Conservation (phyloP, 306 rosid genomes). For the Vigna radiata region DNA sequence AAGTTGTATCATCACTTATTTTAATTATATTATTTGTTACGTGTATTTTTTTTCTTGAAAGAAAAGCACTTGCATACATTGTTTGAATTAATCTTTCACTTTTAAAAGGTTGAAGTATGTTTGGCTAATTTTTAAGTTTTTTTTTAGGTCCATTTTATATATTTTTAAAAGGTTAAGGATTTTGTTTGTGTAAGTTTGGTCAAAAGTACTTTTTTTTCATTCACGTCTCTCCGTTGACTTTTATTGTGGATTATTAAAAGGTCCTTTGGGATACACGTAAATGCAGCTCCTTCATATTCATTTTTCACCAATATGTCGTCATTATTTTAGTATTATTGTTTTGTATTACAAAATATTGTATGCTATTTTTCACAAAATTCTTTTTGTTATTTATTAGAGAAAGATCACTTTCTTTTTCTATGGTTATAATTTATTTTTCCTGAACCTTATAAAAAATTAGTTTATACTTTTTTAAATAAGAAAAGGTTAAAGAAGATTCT, state of each 20-base stretch:
- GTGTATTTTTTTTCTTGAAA: neutral
- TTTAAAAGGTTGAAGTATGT: neutral
- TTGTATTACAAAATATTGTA: neutral
- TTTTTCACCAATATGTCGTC: neutral
- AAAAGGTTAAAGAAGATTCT: too few relatives aligned
- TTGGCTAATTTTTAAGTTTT: neutral
- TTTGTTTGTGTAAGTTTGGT: neutral
- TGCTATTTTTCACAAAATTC: neutral
- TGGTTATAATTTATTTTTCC: too few relatives aligned
- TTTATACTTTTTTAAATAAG: too few relatives aligned
- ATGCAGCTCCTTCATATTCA: neutral
- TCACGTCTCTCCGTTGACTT: slow-evolving; percentile 24
- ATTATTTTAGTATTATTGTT: neutral
- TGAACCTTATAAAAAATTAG: too few relatives aligned
- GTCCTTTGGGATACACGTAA: neutral
- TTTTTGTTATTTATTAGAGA: neutral
- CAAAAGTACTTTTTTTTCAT: neutral
- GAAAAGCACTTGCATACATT: neutral
- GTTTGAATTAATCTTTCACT: neutral
- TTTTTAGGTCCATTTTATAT: neutral
- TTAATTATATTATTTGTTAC: neutral
- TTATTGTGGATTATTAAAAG: neutral
- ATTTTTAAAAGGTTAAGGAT: neutral
- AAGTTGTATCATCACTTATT: slow-evolving; percentile 23
- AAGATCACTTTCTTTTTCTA: neutral